Evolutionary conservation across 2,329 filamentous ascomycete species (phyloP), one percentile per base, ranked within the genome.

Genomic region (Penicillium sp.): DNA sequence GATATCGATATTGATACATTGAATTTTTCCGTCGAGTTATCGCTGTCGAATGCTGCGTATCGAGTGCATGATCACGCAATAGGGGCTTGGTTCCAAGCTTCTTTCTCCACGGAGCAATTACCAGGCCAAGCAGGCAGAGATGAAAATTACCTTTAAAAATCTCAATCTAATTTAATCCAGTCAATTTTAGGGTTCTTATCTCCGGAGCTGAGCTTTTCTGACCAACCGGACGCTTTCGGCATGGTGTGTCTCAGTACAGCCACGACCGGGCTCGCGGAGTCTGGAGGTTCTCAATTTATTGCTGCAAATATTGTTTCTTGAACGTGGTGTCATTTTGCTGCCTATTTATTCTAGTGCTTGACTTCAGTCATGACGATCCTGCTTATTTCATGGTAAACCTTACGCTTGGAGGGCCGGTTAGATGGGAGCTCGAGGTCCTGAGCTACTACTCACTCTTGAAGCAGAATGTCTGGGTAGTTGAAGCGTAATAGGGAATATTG

Each of bases 211-310:
- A 35, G 28, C 48, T 28, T n/a, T 4, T 28, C 22, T 46, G 14
- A 25, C 22, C 22, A 46, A 46, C 43, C 43, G 43, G 48, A 51
- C 48, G n/a, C 10, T 22, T 35, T 51, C 48, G 48, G 48, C 48
- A 51, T 35, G 48, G 48, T 19, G 30, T 51, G 48, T 51, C 48
- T 51, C 48, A 51, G 48, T 51, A 33, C 30, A 35, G n/a, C n/a
- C 28, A 35, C 30, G 30, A 48, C 48, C 8, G 48, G 48, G 19
- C 48, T 14, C n/a, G 10, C 48, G 48, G 28, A 51, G 22, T 33
- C 14, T 28, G 14, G 14, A 46, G 26, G 43, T 11, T 28, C 25
- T 51, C 30, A n/a, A 19, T 35, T 51, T n/a, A 51, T 51, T 51
- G 30, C 30, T 48, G 25, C 14, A 30, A 13, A 22, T 49, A n/a